phyloP scores from a whole-genome alignment of 306 rosid genomes.

The Cucumis melo region DNA sequence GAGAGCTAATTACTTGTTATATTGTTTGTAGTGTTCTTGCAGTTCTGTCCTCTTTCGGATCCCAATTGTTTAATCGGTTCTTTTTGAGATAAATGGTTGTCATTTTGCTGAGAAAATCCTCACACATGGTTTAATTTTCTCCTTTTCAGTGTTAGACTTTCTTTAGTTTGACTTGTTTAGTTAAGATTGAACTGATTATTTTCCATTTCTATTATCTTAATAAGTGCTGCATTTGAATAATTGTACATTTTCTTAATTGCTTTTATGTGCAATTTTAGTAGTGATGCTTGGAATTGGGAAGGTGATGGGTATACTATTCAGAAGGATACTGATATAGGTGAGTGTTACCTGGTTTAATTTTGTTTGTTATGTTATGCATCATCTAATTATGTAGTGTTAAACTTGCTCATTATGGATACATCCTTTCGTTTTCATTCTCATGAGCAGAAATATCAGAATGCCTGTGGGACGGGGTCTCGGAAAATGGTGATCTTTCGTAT shows the following conservation, averaged over 20 bases:
- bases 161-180: not conserved
- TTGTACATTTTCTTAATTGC: not conserved
- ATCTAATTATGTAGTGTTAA: not conserved
- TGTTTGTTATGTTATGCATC: not conserved
- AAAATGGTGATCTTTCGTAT: conserved; percentile 46
- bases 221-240: not conserved
- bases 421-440: conserved; percentile 10
- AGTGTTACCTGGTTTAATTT: conserved; percentile 3
- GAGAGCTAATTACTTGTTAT: not conserved
- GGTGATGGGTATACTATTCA: conserved; percentile 24
- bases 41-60: not conserved
- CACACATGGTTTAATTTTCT: not conserved
- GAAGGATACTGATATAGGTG: conserved; percentile 35
- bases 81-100: not conserved
- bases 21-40: not conserved
- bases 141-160: not conserved
- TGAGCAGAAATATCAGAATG: conserved; percentile 35
- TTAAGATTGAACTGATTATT: not conserved
- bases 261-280: conserved; percentile 14
- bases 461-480: conserved; percentile 51
- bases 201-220: not conserved
- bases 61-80: not conserved
- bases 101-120: not conserved
- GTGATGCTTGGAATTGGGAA: conserved; percentile 56
- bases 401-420: conserved; percentile 4